Evolutionary conservation across 371 early-diverging fungal genomes (phyloP), one percentile per base, ranked within the genome.

Genomic region (Gilbertella persicaria): DNA sequence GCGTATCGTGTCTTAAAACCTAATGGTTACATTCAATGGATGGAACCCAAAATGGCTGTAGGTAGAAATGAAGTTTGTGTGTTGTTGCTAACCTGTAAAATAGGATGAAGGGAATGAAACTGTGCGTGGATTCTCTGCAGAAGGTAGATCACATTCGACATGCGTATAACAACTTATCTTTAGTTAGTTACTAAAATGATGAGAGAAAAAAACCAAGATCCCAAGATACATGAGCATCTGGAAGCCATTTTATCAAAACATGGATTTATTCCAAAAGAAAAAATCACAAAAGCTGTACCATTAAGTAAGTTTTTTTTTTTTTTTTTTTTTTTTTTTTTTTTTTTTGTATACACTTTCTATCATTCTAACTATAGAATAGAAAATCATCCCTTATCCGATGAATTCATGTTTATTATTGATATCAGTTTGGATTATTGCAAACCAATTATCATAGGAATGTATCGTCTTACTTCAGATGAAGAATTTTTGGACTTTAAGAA

Each of bases 11-110:
- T 80, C 0, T 45, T 63, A 23, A 75, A 75, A 38, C 78, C 80
- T 37, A 75, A 72, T 41, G 78, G 78, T 2, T 62, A 48, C 25
- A 37, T 80, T 7, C 78, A 80, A 37, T 44, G 75, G 14, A 45
- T 74, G 24, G 78, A 78, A 36, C 45, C 33, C 7, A 44, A 67
- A n/a, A 43, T 60, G 21, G 57, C 40, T n/a, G 71, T 70, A 55
- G n/a, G 52, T 42, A 7, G 16, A 0, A 3, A 3, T 12, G 2
- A 2, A 17, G 2, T 5, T 9, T 6, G 2, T 4, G 24, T 16
- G 16, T 12, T n/a, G 25, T 4, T 26, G n/a, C 2, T 25, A 8
- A 40, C 4, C 20, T 9, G 16, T 20, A 5, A 23, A 6, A 5
- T 39, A 49, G 50, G 50, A 50, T 39, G 19, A 38, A 19, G 50